Base-by-base conservation (phyloP, 768 basidiomycete species). In the Tephrocybe sp. region DNA sequence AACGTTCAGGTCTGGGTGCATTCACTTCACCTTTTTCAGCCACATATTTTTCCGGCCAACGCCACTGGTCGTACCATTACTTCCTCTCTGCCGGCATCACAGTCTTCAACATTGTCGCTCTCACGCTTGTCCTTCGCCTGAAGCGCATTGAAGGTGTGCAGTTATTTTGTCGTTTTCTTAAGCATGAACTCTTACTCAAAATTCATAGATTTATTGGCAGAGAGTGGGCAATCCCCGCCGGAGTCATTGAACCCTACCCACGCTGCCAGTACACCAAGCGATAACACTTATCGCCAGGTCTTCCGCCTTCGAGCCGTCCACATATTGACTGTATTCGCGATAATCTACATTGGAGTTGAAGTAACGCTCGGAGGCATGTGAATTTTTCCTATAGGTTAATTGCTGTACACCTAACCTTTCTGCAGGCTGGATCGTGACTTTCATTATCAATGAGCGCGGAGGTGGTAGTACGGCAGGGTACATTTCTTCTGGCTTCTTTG, bases 11-110 rank as follows among this genome's bases (percentile, higher is more conserved):
- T 35, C 50, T 65, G n/a, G 82, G 83, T 0, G 80, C 82, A 8
- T 60, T 83, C 12, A 60, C 69, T 11, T 68, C 85, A 0, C 88
- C 88, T 0, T 71, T 88, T 19, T 72, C 82, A 0, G 74, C 87
- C 0, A 90, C 88, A 0, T 78, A 83, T 43, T 89, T 89, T 53
- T 71, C 81, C 2, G 69, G 72, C 28, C 51, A 71, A 27, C 58
- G 52, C 0, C 68, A 68, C 37, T 87, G 86, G 85, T 81, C 78
- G 3, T 80, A 81, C 54, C 80, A 86, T 58, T 88, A 82, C 60
- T 70, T 87, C 27, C 65, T 67, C 8, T 84, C 81, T 0, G 60
- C 84, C 1, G 79, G 75, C 1, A 36, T 89, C 15, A 77, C 83
- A 0, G 34, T 77, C 26, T 30, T 69, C 24, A 86, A 69, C 34